Conservation (phyloP, 805 yeast species). For the Yamadazyma sp. region DNA sequence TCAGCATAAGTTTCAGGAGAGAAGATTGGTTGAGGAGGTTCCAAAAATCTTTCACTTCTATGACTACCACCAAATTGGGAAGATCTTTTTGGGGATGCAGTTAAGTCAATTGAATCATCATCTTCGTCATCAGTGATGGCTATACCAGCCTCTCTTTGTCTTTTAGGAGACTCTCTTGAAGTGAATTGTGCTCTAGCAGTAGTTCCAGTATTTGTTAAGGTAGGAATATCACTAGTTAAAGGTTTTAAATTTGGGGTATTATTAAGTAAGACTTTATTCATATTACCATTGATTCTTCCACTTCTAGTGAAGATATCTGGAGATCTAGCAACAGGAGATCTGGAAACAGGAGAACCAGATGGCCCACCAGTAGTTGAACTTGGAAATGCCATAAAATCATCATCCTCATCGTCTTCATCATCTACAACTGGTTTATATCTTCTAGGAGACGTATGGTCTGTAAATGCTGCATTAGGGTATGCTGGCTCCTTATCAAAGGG, state of each 20-base stretch:
- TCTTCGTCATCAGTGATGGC: slow-evolving; percentile 40
- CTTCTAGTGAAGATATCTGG: slow-evolving; percentile 44
- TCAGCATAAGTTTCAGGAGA: slow-evolving; percentile 62
- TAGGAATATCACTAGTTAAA: slow-evolving; percentile 39
- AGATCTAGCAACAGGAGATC: slow-evolving; percentile 24
- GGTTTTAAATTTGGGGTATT: slow-evolving; percentile 25
- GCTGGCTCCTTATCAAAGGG: slow-evolving; percentile 35
- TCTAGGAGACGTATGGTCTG: slow-evolving; percentile 36
- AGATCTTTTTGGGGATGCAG: slow-evolving; percentile 37
- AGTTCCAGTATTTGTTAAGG: slow-evolving; percentile 10
- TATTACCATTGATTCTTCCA: slow-evolving; percentile 15
- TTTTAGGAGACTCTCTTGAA: slow-evolving; percentile 66
- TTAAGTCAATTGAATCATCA: slow-evolving; percentile 19
- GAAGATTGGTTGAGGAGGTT: slow-evolving; percentile 65
- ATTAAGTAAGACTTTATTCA: slow-evolving; percentile 18
- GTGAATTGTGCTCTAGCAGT: slow-evolving; percentile 70
- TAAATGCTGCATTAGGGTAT: slow-evolving; percentile 39
- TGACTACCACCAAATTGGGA: slow-evolving; percentile 21
- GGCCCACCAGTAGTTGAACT: slow-evolving; percentile 3
- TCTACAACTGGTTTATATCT: slow-evolving; percentile 26
- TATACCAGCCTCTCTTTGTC: slow-evolving; percentile 48
- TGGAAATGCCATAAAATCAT: slow-evolving; percentile 30
- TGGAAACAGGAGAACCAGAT: too few species aligned
- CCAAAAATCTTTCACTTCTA: slow-evolving; percentile 50
- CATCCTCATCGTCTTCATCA: slow-evolving; percentile 17